These are phyloP conservation scores for Beauveria scarabaeidicola DNA, from an alignment of 2,329 filamentous ascomycete genomes.

Conservation along the genomic window DNA sequence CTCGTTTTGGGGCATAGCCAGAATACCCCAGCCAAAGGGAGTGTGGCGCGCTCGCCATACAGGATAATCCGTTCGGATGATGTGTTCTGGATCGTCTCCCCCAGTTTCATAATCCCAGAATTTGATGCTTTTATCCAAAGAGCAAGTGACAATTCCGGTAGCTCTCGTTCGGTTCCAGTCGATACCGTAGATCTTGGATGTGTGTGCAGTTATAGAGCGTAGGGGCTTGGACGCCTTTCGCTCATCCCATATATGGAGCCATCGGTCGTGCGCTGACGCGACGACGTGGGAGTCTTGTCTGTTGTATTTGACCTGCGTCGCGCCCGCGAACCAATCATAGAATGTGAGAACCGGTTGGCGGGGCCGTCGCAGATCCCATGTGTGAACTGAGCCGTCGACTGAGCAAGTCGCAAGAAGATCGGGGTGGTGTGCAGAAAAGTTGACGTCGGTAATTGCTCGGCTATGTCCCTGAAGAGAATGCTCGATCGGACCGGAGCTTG, in stretches of 20 bases:
- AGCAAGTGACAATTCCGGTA: slow-evolving; percentile 74
- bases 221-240: slow-evolving; percentile 70
- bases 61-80: slow-evolving; percentile 75
- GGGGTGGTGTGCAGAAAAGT: slow-evolving; percentile 88
- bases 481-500: slow-evolving; percentile 63
- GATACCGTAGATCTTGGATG: slow-evolving; percentile 88
- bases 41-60: slow-evolving; percentile 89
- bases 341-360: slow-evolving; percentile 69
- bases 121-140: slow-evolving; percentile 84
- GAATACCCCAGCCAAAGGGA: slow-evolving; percentile 74
- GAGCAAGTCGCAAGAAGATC: slow-evolving; percentile 85
- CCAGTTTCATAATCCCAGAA: slow-evolving; percentile 73
- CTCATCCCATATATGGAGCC: slow-evolving; percentile 84
- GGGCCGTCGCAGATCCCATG: slow-evolving; percentile 77
- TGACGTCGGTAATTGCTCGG: slow-evolving; percentile 89
- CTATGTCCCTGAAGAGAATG: slow-evolving; percentile 77
- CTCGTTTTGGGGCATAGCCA: slow-evolving; percentile 88
- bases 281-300: slow-evolving; percentile 78
- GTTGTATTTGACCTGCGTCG: slow-evolving; percentile 93
- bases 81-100: slow-evolving; percentile 58
- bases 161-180: slow-evolving; percentile 81
- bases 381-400: slow-evolving; percentile 87
- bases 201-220: slow-evolving; percentile 77
- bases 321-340: slow-evolving; percentile 88
- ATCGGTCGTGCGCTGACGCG: slow-evolving; percentile 83